A percentile compares a stretch with the other conserved stretches of the same genome.
Evolutionary conservation across 2,329 filamentous ascomycete genomes (phyloP).

Genomic region (Stemphylium lycopersici): DNA sequence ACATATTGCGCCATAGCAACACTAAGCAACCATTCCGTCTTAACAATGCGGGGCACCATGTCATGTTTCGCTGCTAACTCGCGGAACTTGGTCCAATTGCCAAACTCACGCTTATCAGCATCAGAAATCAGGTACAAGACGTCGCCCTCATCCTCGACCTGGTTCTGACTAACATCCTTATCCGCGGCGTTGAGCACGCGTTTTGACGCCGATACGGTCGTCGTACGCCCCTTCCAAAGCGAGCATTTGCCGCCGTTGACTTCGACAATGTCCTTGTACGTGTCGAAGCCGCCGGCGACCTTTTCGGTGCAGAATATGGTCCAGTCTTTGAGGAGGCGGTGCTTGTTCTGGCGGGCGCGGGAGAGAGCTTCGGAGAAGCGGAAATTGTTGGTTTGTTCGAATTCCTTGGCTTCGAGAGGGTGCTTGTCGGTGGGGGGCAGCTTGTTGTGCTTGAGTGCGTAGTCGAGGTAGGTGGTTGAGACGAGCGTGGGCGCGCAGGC

Average conservation of each 20-base stretch:
- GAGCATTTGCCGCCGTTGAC: slow-evolving; percentile 87
- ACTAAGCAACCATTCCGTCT: slow-evolving; percentile 87
- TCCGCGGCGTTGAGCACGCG: slow-evolving; percentile 35
- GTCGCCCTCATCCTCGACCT: slow-evolving; percentile 63
- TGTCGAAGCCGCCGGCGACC: slow-evolving; percentile 81
- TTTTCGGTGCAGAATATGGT: slow-evolving; percentile 84
- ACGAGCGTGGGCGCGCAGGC: slow-evolving; percentile 81
- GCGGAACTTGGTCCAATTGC: slow-evolving; percentile 79
- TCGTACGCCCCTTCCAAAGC: slow-evolving; percentile 75
- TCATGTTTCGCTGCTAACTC: slow-evolving; percentile 78
- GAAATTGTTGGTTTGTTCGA: slow-evolving; percentile 74
- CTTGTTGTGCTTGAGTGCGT: slow-evolving; percentile 72
- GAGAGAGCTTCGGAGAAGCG: slow-evolving; percentile 70
- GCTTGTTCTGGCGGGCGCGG: slow-evolving; percentile 76
- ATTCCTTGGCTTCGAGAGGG: slow-evolving; percentile 71
- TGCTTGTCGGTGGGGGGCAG: slow-evolving; percentile 70
- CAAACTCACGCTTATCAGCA: slow-evolving; percentile 67
- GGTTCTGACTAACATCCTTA: slow-evolving; percentile 58
- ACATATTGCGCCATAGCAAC: slow-evolving; percentile 88
- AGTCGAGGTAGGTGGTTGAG: slow-evolving; percentile 77
- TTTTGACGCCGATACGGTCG: slow-evolving; percentile 63
- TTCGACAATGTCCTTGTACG: slow-evolving; percentile 83
- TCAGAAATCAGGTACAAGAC: slow-evolving; percentile 81
- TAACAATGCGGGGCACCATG: slow-evolving; percentile 81
- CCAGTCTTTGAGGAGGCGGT: slow-evolving; percentile 75